Evolutionary conservation across 73 alveolate genomes (phyloP).

Genomic region (Blepharisma japonicum): DNA sequence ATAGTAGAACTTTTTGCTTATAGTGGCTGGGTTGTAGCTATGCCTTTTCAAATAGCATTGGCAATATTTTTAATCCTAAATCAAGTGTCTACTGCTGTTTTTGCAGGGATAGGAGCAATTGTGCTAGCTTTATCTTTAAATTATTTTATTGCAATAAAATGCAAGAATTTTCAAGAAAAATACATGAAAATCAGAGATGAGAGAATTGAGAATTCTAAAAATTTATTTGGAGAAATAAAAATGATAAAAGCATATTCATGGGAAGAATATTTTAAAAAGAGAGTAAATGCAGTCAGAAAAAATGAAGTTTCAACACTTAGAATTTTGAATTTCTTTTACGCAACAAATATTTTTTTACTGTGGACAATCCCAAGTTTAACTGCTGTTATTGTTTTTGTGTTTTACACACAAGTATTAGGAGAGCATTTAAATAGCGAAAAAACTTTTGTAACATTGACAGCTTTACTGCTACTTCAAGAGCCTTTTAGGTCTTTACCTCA

Average conservation of each 20-base stretch:
- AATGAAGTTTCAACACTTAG: conserved; percentile 46
- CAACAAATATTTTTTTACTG: background rate
- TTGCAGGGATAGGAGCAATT: conserved; percentile 64
- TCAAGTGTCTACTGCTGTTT: conserved; percentile 61
- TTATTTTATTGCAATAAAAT: conserved; percentile 43
- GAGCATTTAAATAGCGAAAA: conserved; percentile 39
- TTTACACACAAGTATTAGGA: conserved; percentile 1
- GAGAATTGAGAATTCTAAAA: conserved; percentile 76
- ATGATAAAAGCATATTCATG: conserved; percentile 71
- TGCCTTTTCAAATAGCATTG: conserved; percentile 23
- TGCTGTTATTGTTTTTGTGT: background rate
- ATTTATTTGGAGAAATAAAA: conserved; percentile 66
- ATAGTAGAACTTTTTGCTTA: background rate
- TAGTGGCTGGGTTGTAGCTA: background rate
- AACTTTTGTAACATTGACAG: conserved; percentile 50
- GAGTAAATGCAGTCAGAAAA: conserved; percentile 59
- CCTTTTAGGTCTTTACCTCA: conserved; percentile 77
- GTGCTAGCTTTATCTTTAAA: conserved; percentile 53
- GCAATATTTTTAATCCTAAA: background rate
- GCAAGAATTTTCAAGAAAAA: conserved; percentile 48
- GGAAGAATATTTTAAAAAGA: conserved; percentile 65
- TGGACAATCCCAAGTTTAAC: conserved; percentile 18
- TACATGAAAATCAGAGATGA: conserved; percentile 60
- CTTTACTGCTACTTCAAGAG: conserved; percentile 51
- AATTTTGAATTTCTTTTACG: conserved; percentile 7